phyloP scores from a whole-genome alignment of 306 rosid species.

The Vachellia pachyceras region DNA sequence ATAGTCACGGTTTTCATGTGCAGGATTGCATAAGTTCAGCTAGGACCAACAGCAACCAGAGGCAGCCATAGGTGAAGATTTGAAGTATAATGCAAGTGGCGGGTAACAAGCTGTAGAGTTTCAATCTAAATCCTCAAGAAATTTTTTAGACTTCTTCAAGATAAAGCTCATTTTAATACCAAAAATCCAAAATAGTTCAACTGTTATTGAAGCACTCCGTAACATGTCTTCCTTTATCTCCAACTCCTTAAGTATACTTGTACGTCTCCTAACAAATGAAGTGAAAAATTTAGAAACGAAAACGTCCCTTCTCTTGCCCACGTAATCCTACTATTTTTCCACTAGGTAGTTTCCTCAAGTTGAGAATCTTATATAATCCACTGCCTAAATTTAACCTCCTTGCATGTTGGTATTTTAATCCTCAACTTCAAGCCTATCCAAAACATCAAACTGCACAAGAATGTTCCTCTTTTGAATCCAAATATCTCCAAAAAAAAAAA shows the following conservation, averaged over 20 bases:
- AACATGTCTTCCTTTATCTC: background rate
- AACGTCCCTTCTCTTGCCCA: background rate
- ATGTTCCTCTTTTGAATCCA: background rate
- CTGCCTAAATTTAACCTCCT: background rate
- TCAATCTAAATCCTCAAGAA: conserved; percentile 1
- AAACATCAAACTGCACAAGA: background rate
- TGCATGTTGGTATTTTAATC: background rate
- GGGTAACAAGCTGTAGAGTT: background rate
- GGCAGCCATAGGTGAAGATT: background rate
- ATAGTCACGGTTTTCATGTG: background rate
- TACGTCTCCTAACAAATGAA: background rate
- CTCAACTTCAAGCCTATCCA: background rate
- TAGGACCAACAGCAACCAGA: background rate
- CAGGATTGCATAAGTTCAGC: background rate
- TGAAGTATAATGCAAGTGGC: background rate
- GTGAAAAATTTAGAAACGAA: background rate
- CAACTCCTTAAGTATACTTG: background rate
- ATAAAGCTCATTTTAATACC: background rate
- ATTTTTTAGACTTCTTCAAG: background rate
- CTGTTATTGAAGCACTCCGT: background rate
- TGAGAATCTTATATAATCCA: background rate
- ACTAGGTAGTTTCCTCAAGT: background rate
- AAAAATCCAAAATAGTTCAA: background rate
- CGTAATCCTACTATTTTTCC: background rate
- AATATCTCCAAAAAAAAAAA: no score